Base-by-base conservation (phyloP, 2,329 filamentous ascomycete species). In the Colletotrichum navitas region DNA sequence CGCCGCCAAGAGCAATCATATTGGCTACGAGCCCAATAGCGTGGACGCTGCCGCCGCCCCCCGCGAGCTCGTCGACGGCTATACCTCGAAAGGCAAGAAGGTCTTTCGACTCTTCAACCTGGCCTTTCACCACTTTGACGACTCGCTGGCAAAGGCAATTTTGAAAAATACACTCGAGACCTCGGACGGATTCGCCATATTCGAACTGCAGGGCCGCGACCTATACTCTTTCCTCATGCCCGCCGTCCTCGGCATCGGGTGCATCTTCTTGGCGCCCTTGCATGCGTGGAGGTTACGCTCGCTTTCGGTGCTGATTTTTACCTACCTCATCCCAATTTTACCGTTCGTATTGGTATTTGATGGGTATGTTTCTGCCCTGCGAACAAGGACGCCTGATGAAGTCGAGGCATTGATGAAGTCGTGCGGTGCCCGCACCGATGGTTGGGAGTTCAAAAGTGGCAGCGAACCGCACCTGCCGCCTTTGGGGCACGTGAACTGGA, bases 101-200 rank as follows among this genome's bases (percentile, higher is more conserved):
- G 86, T 93, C 29, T 92, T 94, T 77, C 85, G 92, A 5, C 81
- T 94, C 61, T 94, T 93, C 79, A 93, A 91, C 78, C 84, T 94
- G 2, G 88, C 91, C 1, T 95, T 95, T 77, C 93, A 94, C 80
- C 92, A 94, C 81, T 94, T 94, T 75, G 87, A 90, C 73, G 90
- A 94, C 76, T 81, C 81, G 5, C 80, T 90, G 24, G 92, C 91
- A 0, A 81, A 79, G 34, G 83, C 85, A 11, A 91, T 94, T 39
- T 78, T 95, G 41, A 84, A 83, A 63, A 90, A 92, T 77, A 91
- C 91, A 0, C 79, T 93, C 47, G 84, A 88, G 75, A 92, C 88
- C 0, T 87, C 88, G 63, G 87, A 92, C 73, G 92, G 88, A 0
- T 91, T 94, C 75, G 91, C 87, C 11, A 92, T 94, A 71, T 90